A percentile compares a stretch with the other conserved stretches of the same genome.
Evolutionary conservation across 345 rosid species (phyloP).

Genomic region (Arabidopsis suecica): DNA sequence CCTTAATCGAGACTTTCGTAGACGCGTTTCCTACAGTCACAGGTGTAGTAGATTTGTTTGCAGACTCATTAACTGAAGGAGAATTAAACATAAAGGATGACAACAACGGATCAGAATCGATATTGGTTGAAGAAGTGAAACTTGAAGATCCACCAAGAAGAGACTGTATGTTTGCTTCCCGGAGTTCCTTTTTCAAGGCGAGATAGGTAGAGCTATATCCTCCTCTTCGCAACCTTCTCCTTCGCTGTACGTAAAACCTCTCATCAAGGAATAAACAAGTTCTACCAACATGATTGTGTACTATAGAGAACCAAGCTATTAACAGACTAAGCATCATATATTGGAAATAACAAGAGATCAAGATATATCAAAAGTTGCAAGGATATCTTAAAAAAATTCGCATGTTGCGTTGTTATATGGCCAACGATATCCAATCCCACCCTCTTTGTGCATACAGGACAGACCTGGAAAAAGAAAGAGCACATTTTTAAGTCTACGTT

Average conservation of each 20-base stretch:
- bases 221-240: conserved; percentile 67
- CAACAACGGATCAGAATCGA: conserved; percentile 73
- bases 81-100: conserved; percentile 65
- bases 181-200: conserved; percentile 67
- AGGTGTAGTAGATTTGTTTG: conserved; percentile 38
- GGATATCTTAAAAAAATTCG: conserved; percentile 85
- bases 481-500: background rate
- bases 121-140: conserved; percentile 56
- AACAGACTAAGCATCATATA: conserved; percentile 8
- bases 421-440: conserved; percentile 74
- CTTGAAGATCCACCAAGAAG: conserved; percentile 67
- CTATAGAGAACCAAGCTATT: conserved; percentile 4
- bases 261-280: conserved; percentile 60
- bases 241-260: conserved; percentile 65
- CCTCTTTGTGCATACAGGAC: conserved; percentile 77
- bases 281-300: conserved; percentile 4
- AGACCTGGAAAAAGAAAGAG: conserved; percentile 52
- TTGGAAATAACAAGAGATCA: background rate
- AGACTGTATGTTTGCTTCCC: conserved; percentile 71
- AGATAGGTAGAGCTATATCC: conserved; percentile 63
- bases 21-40: conserved; percentile 3
- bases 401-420: conserved; percentile 77
- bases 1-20: conserved; percentile 41
- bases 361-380: conserved; percentile 16
- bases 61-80: conserved; percentile 37